Evolutionary conservation across 1,284 basidiomycete species (phyloP).

Genomic region (Chiua sp.): DNA sequence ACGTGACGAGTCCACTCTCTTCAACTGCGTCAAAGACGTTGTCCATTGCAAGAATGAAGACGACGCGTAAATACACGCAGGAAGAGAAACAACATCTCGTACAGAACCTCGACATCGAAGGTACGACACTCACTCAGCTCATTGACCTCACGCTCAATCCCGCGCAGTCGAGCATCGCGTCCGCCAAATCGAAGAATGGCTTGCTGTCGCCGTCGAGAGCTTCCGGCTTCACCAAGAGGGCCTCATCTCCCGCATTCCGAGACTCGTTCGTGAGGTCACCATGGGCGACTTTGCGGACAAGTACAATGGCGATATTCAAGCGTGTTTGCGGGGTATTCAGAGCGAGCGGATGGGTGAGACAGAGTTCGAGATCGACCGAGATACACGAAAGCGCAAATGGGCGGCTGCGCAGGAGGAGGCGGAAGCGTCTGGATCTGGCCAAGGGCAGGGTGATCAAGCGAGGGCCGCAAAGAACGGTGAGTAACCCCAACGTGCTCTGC

Average conservation of each 20-base stretch:
- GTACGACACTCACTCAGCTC: constrained; percentile 40
- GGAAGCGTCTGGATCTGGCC: constrained; percentile 41
- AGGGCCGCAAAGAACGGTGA: constrained; percentile 66
- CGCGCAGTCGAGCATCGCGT: constrained; percentile 68
- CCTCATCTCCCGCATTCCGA: constrained; percentile 75
- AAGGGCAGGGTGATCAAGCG: constrained; percentile 40
- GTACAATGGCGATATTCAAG: constrained; percentile 75
- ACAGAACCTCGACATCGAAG: constrained; percentile 80
- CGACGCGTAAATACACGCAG: constrained; percentile 45
- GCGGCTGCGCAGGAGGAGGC: constrained; percentile 62
- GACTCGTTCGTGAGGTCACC: constrained; percentile 69
- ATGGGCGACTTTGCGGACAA: constrained; percentile 79
- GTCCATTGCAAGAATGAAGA: not conserved
- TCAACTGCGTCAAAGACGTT: not conserved
- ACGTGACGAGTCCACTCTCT: constrained; percentile 12
- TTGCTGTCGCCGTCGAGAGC: constrained; percentile 69
- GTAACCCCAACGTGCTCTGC: constrained; percentile 9
- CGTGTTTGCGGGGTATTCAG: constrained; percentile 67
- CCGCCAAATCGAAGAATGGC: constrained; percentile 72
- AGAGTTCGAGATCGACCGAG: constrained; percentile 65
- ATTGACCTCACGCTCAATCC: too few species aligned
- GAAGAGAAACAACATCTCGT: constrained; percentile 79
- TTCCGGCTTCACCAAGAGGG: constrained; percentile 75
- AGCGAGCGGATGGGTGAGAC: constrained; percentile 56
- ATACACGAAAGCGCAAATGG: constrained; percentile 77